Base-by-base conservation (phyloP, 495 filamentous ascomycete genomes). In the Talaromyces stipitatus region DNA sequence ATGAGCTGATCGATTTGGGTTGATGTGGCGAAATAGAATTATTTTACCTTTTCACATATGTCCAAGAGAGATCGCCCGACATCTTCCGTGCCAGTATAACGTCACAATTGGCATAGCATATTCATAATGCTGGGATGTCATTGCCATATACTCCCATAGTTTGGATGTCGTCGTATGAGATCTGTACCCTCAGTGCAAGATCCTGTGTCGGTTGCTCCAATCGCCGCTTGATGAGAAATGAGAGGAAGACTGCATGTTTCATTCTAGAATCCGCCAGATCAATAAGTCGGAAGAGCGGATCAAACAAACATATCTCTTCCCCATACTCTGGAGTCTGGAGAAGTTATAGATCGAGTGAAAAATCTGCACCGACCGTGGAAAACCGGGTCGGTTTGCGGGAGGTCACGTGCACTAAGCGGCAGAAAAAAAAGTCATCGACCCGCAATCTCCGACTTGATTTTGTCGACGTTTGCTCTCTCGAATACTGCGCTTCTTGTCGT, bases 401-500 rank as follows among this genome's bases (percentile, higher is more conserved):
- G 24, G 50, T 52, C 50, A 52, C 50, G 50, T 52, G 50, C 16
- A 10, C 28, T 12, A 26, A 48, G 24, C 9, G 22, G 50, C 18
- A 23, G 30, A 52, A 32, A 52, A 52, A 52, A 52, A 52, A 20
- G 50, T 52, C 50, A 52, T 32, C 50, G 50, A 52, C 50, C 50
- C 50, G 29, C 29, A 29, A n/a, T 47, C 12, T 11, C 18, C 46
- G 26, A 32, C 26, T 52, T 52, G 10, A 16, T 24, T 52, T 28
- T 14, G 8, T 48, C 23, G 50, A 18, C 50, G 50, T 32, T 10
- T 18, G 11, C n/a, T 29, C 50, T 52, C 28, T 48, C 22, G 22
- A 48, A 27, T 14, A 16, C 10, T 48, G 36, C n/a, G n/a, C n/a
- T n/a, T n/a, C n/a, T n/a, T n/a, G n/a, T n/a, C n/a, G n/a, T n/a